phyloP scores from a whole-genome alignment of 805 yeast species.

The Hagleromyces aurorensis region DNA sequence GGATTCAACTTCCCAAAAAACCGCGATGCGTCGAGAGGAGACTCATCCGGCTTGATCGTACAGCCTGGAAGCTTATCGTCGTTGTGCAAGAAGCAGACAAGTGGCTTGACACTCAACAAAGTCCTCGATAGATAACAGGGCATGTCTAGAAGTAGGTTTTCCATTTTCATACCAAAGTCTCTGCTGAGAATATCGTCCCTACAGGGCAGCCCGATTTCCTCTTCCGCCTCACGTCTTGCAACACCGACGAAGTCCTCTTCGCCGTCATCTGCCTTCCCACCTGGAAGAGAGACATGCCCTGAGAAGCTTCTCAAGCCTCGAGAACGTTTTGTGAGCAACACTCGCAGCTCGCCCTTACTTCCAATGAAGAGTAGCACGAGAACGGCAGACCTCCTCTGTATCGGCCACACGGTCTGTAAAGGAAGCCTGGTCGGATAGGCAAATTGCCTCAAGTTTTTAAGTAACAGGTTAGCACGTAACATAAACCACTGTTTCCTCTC shows the following conservation, averaged over 20 bases:
- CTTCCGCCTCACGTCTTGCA: slow-evolving; percentile 77
- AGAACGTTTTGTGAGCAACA: slow-evolving; percentile 72
- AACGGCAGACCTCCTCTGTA: slow-evolving; percentile 68
- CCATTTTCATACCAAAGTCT: slow-evolving; percentile 49
- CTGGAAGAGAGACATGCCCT: slow-evolving; percentile 90
- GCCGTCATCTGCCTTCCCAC: slow-evolving; percentile 77
- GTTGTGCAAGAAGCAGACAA: slow-evolving; percentile 53
- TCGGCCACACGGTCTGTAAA: slow-evolving; percentile 60
- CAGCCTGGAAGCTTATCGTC: too few relatives aligned
- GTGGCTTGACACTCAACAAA: slow-evolving; percentile 74
- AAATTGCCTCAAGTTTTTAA: slow-evolving; percentile 18
- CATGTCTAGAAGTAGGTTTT: slow-evolving; percentile 45
- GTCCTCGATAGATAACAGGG: slow-evolving; percentile 83
- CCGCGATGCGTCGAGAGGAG: slow-evolving; percentile 27
- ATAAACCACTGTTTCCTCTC: too few relatives aligned
- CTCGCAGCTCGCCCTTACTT: slow-evolving; percentile 63
- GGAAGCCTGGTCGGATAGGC: slow-evolving; percentile 15
- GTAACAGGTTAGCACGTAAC: slow-evolving; percentile 14
- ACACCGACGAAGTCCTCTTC: slow-evolving; percentile 61
- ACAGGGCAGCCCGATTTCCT: slow-evolving; percentile 71
- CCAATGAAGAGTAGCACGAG: slow-evolving; percentile 68
- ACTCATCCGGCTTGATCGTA: slow-evolving; percentile 19
- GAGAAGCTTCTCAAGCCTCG: slow-evolving; percentile 63
- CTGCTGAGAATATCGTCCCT: slow-evolving; percentile 37
- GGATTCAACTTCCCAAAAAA: slow-evolving; percentile 50